Evolutionary conservation across 2,329 filamentous ascomycete species (phyloP).

Genomic region (Fusarium virguliforme): DNA sequence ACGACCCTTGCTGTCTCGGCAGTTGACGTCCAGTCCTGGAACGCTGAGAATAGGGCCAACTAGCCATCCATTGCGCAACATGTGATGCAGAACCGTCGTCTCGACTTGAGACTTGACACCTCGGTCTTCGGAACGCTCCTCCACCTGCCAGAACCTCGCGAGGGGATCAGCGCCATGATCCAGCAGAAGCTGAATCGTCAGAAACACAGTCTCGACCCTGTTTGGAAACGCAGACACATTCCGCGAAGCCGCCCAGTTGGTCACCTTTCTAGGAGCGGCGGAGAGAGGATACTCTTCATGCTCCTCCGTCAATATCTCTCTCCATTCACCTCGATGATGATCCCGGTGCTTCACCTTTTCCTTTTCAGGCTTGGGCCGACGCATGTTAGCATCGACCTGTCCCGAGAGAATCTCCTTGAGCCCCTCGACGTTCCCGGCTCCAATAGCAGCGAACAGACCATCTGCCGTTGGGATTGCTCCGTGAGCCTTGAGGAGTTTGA

Average conservation of each 20-base stretch:
- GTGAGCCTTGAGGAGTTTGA: conserved; percentile 31
- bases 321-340: background rate
- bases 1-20: conserved; percentile 46
- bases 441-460: conserved; percentile 40
- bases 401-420: conserved; percentile 39
- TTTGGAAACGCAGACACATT: background rate
- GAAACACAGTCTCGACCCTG: background rate
- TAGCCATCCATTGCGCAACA: conserved; percentile 27
- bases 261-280: conserved; percentile 11
- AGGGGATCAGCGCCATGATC: conserved; percentile 50
- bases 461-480: conserved; percentile 34
- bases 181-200: conserved; percentile 40
- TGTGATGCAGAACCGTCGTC: conserved; percentile 44
- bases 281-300: conserved; percentile 32
- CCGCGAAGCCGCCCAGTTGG: background rate
- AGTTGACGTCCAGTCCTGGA: conserved; percentile 44
- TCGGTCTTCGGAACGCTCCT: background rate
- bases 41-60: conserved; percentile 41
- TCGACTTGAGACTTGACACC: conserved; percentile 20
- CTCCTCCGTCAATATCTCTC: background rate
- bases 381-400: conserved; percentile 33
- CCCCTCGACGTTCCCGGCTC: conserved; percentile 1
- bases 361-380: background rate
- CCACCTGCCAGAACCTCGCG: conserved; percentile 25
- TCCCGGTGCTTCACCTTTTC: background rate